Percentiles rank a stretch among this genome's conserved stretches.
Conservation (phyloP, 208 protist species). For the Acanthamoeba healyi region DNA sequence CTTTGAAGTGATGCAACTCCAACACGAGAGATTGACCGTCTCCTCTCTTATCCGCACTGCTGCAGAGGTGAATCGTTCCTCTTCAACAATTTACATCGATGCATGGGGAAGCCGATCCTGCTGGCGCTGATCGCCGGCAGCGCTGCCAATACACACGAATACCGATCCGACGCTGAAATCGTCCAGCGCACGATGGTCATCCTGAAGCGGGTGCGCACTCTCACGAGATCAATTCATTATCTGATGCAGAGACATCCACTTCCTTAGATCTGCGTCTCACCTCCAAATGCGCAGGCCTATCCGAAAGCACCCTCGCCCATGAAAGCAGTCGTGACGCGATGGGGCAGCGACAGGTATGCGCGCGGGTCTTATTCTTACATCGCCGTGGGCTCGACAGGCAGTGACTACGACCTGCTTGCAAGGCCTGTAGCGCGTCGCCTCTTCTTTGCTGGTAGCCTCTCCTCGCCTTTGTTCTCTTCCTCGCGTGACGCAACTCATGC, state of each 20-base stretch:
- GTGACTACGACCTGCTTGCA: conserved; percentile 75
- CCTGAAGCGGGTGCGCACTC: conserved; percentile 12
- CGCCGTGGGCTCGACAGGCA: conserved; percentile 10
- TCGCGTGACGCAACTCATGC: background rate
- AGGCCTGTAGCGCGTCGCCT: conserved; percentile 47
- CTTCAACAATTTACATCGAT: conserved; percentile 71
- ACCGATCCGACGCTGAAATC: conserved; percentile 17
- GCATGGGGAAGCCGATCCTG: conserved; percentile 58
- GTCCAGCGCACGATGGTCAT: conserved; percentile 33
- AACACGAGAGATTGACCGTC: too few species aligned
- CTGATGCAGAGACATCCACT: too few species aligned
- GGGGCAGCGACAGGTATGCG: conserved; percentile 56
- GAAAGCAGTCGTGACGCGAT: conserved; percentile 73
- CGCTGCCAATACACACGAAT: conserved; percentile 55
- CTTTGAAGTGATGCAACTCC: background rate
- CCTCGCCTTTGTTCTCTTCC: background rate
- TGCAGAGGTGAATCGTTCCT: conserved; percentile 74
- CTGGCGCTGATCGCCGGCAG: conserved; percentile 73
- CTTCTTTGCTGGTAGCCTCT: conserved; percentile 75
- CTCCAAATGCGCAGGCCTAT: conserved; percentile 37
- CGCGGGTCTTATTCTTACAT: conserved; percentile 78
- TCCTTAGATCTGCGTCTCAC: too few species aligned
- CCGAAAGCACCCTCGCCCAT: conserved; percentile 18
- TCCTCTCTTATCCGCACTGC: background rate
- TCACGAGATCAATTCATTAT: background rate